A percentile compares a stretch with the other conserved stretches of the same genome.
Evolutionary conservation across 1,284 basidiomycete genomes (phyloP).

Genomic region (Ganoderma meredithae): DNA sequence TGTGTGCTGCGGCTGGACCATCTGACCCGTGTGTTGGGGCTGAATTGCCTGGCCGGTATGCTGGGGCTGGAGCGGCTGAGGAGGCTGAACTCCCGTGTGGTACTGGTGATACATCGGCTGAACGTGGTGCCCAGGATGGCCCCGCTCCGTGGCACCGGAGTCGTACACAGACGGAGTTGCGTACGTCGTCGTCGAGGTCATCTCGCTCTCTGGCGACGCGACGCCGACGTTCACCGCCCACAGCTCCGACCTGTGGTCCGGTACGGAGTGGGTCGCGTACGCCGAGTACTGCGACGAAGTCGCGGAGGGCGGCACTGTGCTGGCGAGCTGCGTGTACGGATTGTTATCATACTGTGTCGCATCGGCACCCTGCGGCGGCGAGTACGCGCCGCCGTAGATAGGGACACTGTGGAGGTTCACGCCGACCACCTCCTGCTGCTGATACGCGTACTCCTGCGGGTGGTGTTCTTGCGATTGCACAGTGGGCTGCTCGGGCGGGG

Average conservation of each 20-base stretch:
- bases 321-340: conserved; percentile 11
- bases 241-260: conserved; percentile 27
- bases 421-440: conserved; percentile 1
- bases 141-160: neutral
- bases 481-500: conserved; percentile 3
- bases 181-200: conserved; percentile 2
- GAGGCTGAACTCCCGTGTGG: neutral
- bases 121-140: conserved; percentile 13
- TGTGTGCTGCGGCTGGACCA: neutral
- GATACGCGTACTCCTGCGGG: conserved; percentile 19
- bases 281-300: conserved; percentile 15
- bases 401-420: conserved; percentile 23
- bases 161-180: conserved; percentile 14
- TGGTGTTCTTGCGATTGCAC: neutral
- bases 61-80: conserved; percentile 16
- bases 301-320: conserved; percentile 4
- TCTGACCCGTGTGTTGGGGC: conserved; percentile 9
- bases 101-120: conserved; percentile 3
- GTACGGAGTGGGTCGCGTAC: conserved; percentile 14
- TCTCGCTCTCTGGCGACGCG: conserved; percentile 8
- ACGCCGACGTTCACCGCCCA: conserved; percentile 25
- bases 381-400: conserved; percentile 31
- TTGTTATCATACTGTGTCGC: conserved; percentile 17
- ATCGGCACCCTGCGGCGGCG: neutral
- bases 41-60: conserved; percentile 14